Evolutionary conservation across 352 stramenopile genomes (phyloP).

Genomic region (Globisporangium emineosum): DNA sequence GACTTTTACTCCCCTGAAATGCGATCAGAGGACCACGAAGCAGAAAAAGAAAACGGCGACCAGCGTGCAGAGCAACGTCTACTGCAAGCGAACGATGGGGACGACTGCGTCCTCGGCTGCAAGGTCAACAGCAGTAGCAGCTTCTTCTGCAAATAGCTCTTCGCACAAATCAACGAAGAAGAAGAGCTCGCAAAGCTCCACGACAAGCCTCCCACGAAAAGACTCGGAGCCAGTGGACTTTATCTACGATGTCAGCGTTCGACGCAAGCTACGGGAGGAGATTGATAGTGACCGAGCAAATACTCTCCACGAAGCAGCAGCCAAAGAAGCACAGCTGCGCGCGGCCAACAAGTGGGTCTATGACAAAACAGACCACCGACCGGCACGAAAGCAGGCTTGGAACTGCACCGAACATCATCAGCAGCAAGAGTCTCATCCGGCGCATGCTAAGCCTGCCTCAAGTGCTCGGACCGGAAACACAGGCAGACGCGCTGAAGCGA

Average conservation of each 20-base stretch:
- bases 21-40: constrained; percentile 14
- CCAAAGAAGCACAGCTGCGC: constrained; percentile 40
- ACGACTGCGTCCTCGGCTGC: constrained; percentile 15
- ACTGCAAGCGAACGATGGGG: constrained; percentile 32
- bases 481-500: not conserved
- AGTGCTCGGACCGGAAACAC: constrained; percentile 13
- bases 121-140: not conserved
- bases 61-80: constrained; percentile 16
- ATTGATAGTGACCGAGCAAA: constrained; percentile 49
- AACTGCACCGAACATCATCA: constrained; percentile 7
- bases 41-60: constrained; percentile 12
- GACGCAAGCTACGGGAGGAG: constrained; percentile 49
- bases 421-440: not conserved
- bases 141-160: not conserved
- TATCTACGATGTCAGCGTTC: constrained; percentile 62
- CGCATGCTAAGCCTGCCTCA: not conserved
- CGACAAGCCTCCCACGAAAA: not conserved
- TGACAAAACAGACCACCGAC: constrained; percentile 3
- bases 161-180: constrained; percentile 1
- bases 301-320: constrained; percentile 24
- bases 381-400: constrained; percentile 26
- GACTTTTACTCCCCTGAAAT: not conserved
- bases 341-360: constrained; percentile 44
- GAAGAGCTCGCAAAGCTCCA: not conserved
- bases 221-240: constrained; percentile 45